Evolutionary conservation across 129 eudicot genomes (phyloP).

Genomic region (Artemisia tridentata): DNA sequence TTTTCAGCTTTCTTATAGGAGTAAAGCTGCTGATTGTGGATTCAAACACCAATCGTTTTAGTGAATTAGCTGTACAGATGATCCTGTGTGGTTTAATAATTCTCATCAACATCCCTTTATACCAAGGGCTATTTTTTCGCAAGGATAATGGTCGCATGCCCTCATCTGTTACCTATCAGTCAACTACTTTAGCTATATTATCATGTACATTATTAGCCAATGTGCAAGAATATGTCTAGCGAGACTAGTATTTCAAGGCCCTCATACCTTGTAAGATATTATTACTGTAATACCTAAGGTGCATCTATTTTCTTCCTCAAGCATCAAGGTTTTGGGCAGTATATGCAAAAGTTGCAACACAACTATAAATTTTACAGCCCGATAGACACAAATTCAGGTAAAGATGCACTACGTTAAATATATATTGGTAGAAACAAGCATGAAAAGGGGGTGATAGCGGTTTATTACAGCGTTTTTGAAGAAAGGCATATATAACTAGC

Average conservation of each 20-base stretch:
- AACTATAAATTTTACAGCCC: background rate
- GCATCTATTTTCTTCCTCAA: background rate
- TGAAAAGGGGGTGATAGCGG: background rate
- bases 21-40: slow-evolving; percentile 10
- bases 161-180: slow-evolving; percentile 25
- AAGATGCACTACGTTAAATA: background rate
- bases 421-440: background rate
- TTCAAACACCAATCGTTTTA: slow-evolving; percentile 6
- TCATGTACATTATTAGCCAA: slow-evolving; percentile 20
- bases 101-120: slow-evolving; percentile 32
- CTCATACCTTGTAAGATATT: background rate
- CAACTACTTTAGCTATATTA: slow-evolving; percentile 24
- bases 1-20: slow-evolving; percentile 18
- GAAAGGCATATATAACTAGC: too few relatives aligned
- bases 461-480: too few relatives aligned
- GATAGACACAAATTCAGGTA: background rate
- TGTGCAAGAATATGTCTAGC: background rate
- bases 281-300: background rate
- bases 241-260: background rate
- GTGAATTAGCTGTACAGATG: slow-evolving; percentile 20
- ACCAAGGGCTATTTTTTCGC: slow-evolving; percentile 31
- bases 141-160: slow-evolving; percentile 37
- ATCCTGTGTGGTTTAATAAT: slow-evolving; percentile 23
- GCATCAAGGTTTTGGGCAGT: background rate
- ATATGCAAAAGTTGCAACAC: background rate